Percentiles rank a stretch among this genome's conserved stretches.
These are phyloP conservation scores for Pelagophyceae sp. DNA, from an alignment of 352 stramenopile species.

Conservation along the genomic window DNA sequence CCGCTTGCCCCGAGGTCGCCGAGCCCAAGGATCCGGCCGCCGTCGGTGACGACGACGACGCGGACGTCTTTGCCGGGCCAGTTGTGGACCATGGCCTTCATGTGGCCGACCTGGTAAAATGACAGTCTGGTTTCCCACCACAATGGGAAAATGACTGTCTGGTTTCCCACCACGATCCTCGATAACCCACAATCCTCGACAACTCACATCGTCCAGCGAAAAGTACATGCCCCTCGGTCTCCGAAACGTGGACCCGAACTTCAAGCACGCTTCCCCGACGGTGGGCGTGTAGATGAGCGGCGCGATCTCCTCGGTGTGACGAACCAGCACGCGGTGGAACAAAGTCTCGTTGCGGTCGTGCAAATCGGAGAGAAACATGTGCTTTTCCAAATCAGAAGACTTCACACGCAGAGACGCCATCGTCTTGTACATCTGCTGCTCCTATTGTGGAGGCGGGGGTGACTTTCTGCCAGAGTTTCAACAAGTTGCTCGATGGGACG, in stretches of 20 bases:
- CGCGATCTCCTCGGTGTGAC: slow-evolving; percentile 79
- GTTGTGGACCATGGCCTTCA: slow-evolving; percentile 80
- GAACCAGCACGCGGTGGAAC: slow-evolving; percentile 78
- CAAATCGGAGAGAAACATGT: slow-evolving; percentile 53
- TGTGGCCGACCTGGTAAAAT: too few relatives aligned
- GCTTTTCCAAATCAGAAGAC: slow-evolving; percentile 29
- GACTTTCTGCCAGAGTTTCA: background rate
- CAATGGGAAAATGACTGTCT: background rate
- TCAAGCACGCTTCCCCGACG: slow-evolving; percentile 70
- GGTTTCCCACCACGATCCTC: slow-evolving; percentile 49
- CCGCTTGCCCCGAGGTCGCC: slow-evolving; percentile 89
- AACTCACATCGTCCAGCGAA: slow-evolving; percentile 71
- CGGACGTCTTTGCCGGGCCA: slow-evolving; percentile 89
- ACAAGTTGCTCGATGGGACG: background rate
- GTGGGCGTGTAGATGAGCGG: slow-evolving; percentile 95
- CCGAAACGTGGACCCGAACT: slow-evolving; percentile 78
- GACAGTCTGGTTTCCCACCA: too few relatives aligned
- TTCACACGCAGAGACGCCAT: slow-evolving; percentile 47
- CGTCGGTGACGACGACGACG: slow-evolving; percentile 93
- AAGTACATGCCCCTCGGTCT: slow-evolving; percentile 88
- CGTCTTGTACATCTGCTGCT: slow-evolving; percentile 15
- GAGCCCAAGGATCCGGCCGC: slow-evolving; percentile 84
- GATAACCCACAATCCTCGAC: too few relatives aligned
- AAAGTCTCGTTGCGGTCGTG: slow-evolving; percentile 91
- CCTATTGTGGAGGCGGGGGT: too few relatives aligned